Percentiles rank a stretch among this genome's conserved stretches.
Evolutionary conservation across 768 basidiomycete species (phyloP).

Genomic region (Cystobasidium tubakii): DNA sequence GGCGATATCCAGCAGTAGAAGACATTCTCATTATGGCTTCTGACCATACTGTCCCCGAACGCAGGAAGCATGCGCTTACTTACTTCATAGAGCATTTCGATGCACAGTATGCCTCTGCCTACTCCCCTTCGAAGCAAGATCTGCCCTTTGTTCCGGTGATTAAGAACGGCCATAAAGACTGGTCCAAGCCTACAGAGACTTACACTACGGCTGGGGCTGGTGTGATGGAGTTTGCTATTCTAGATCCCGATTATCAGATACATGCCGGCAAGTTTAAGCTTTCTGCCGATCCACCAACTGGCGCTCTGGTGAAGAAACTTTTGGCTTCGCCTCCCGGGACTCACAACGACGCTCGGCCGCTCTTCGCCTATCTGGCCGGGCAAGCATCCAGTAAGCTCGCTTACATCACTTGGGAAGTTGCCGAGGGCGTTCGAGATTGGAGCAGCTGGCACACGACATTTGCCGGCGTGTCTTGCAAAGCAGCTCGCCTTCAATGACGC

Average conservation of each 20-base stretch:
- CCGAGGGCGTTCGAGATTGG: not conserved
- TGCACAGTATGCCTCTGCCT: constrained; percentile 51
- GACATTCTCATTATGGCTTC: constrained; percentile 66
- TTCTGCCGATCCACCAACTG: constrained; percentile 36
- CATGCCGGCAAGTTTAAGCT: constrained; percentile 44
- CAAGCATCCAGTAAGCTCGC: constrained; percentile 38
- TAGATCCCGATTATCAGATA: constrained; percentile 45
- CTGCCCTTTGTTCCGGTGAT: constrained; percentile 74
- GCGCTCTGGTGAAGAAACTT: constrained; percentile 38
- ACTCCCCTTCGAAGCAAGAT: constrained; percentile 54
- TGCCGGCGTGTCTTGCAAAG: too few species aligned
- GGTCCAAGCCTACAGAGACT: constrained; percentile 55
- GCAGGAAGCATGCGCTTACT: constrained; percentile 63
- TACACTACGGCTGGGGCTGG: constrained; percentile 65
- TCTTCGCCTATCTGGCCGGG: constrained; percentile 43
- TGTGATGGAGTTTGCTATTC: constrained; percentile 67
- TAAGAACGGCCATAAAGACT: constrained; percentile 55
- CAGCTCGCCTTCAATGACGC: too few species aligned
- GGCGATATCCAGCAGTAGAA: constrained; percentile 62
- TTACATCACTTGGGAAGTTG: constrained; percentile 23
- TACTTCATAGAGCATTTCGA: constrained; percentile 73
- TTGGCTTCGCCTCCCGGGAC: constrained; percentile 37
- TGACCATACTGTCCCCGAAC: constrained; percentile 52
- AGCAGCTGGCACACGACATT: too few species aligned
- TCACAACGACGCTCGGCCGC: constrained; percentile 35